phyloP scores from a whole-genome alignment of 2,329 filamentous ascomycete genomes.

The Xylaria sp. region DNA sequence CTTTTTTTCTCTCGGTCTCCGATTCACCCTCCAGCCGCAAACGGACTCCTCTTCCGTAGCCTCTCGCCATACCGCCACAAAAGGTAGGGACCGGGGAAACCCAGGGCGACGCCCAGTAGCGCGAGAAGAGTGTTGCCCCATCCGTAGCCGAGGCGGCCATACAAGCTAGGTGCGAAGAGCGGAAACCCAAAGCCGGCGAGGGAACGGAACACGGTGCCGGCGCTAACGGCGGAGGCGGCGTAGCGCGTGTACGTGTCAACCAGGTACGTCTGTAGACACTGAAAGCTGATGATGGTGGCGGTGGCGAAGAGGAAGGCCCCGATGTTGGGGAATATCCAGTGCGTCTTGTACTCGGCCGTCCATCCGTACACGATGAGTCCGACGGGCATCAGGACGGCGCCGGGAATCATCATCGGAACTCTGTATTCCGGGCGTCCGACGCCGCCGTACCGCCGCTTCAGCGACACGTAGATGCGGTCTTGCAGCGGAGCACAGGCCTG shows the following conservation, averaged over 20 bases:
- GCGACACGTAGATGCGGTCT: slow-evolving; percentile 57
- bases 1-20: background rate
- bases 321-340: slow-evolving; percentile 59
- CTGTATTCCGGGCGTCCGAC: slow-evolving; percentile 56
- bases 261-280: slow-evolving; percentile 59
- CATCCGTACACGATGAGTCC: slow-evolving; percentile 60
- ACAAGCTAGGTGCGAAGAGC: slow-evolving; percentile 61
- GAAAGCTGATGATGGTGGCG: slow-evolving; percentile 56
- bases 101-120: slow-evolving; percentile 63
- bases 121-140: slow-evolving; percentile 59
- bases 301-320: slow-evolving; percentile 54
- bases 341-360: slow-evolving; percentile 55
- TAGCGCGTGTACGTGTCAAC: slow-evolving; percentile 60
- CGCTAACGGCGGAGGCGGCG: slow-evolving; percentile 58
- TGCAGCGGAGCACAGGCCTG: slow-evolving; percentile 56
- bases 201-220: slow-evolving; percentile 57
- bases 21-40: slow-evolving; percentile 44
- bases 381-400: slow-evolving; percentile 54
- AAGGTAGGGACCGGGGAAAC: slow-evolving; percentile 59
- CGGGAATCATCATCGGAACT: slow-evolving; percentile 55
- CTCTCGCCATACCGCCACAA: slow-evolving; percentile 54
- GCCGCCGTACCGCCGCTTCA: slow-evolving; percentile 55
- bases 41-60: slow-evolving; percentile 51
- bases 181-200: slow-evolving; percentile 64
- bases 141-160: slow-evolving; percentile 54